Percentiles rank a stretch among this genome's conserved stretches.
Conservation (phyloP, 192 early-diverging fungal genomes). For the Linnemannia exigua region DNA sequence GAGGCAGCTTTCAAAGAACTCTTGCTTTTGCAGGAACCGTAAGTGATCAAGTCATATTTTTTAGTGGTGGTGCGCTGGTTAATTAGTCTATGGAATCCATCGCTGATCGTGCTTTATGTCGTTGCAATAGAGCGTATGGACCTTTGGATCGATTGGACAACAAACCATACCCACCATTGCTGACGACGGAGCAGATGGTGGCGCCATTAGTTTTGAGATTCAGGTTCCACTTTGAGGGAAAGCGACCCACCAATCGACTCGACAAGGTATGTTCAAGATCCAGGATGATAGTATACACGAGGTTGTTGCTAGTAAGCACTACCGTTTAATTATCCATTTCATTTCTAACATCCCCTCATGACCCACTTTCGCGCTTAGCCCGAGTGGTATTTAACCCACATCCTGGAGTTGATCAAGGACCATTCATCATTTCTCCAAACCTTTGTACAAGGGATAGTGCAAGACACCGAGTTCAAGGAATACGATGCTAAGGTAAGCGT, state of each 20-base stretch:
- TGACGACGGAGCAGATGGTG: conserved; percentile 70
- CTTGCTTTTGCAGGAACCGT: conserved; percentile 58
- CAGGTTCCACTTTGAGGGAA: conserved; percentile 81
- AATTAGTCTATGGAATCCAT: neutral
- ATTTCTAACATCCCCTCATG: neutral
- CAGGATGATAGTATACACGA: too few species aligned
- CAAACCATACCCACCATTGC: conserved; percentile 46
- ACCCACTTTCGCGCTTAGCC: conserved; percentile 57
- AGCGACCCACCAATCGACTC: conserved; percentile 76
- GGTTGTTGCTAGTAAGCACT: neutral
- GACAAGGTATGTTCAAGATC: conserved; percentile 69
- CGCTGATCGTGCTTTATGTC: neutral
- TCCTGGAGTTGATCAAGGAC: conserved; percentile 68
- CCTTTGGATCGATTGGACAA: conserved; percentile 27
- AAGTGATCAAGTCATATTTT: conserved; percentile 24
- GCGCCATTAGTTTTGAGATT: conserved; percentile 75
- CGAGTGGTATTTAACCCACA: conserved; percentile 83
- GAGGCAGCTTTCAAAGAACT: conserved; percentile 50
- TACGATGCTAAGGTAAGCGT: conserved; percentile 65
- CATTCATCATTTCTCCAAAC: conserved; percentile 75
- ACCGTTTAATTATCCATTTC: neutral
- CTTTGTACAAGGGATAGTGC: conserved; percentile 73
- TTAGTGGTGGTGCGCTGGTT: neutral
- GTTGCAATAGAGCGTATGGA: conserved; percentile 17
- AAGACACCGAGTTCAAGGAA: conserved; percentile 58